phyloP scores from a whole-genome alignment of 306 rosid genomes.

The Arachis stenosperma region DNA sequence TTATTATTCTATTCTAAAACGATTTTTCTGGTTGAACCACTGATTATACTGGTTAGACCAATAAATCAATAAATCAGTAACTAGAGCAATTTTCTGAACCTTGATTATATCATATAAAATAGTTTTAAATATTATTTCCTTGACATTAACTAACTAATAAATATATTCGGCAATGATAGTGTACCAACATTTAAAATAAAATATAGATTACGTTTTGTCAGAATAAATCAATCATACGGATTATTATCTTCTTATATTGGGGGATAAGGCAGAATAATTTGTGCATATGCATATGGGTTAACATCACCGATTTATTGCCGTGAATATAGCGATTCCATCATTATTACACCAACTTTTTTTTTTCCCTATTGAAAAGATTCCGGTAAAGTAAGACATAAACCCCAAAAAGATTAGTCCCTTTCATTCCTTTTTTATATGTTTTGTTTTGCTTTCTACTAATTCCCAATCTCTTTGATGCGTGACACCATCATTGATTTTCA shows the following conservation, averaged over 20 bases:
- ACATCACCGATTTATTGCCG: conserved; percentile 32
- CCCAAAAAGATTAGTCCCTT: conserved; percentile 16
- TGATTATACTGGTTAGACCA: no score
- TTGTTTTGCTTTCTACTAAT: not conserved
- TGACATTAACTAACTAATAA: no score
- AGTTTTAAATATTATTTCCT: no score
- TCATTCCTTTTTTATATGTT: not conserved
- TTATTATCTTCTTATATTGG: not conserved
- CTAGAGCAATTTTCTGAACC: no score
- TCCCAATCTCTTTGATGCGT: conserved; percentile 1
- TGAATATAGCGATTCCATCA: conserved; percentile 24
- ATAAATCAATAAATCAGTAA: no score
- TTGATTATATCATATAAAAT: no score
- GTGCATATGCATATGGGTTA: not conserved
- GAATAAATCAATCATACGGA: no score
- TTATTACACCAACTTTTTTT: conserved; percentile 37
- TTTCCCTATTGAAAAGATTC: conserved; percentile 32
- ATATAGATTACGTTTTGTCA: no score
- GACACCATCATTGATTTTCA: conserved; percentile 8
- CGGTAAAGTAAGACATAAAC: not conserved
- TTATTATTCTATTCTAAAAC: no score
- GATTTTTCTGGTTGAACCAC: no score
- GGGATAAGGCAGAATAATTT: not conserved
- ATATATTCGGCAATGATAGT: no score
- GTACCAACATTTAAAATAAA: no score